Evolutionary conservation across 805 yeast genomes (phyloP).

Genomic region (Ascoidea asiatica): DNA sequence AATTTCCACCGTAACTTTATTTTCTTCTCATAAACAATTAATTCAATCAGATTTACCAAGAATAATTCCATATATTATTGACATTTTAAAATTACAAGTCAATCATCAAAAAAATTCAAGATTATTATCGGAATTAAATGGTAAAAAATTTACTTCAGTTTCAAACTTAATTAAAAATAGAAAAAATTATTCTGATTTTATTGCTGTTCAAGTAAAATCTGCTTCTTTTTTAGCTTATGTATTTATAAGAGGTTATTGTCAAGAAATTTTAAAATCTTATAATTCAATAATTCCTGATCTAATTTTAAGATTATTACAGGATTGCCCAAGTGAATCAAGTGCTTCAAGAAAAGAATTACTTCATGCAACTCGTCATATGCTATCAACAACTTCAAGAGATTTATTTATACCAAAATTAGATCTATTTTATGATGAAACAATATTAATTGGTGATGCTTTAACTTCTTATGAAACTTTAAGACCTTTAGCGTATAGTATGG

Average conservation of each 20-base stretch:
- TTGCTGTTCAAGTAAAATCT: conserved; percentile 89
- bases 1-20: conserved; percentile 85
- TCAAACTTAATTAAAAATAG: conserved; percentile 67
- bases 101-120: conserved; percentile 66
- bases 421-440: conserved; percentile 71
- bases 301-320: conserved; percentile 74
- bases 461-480: conserved; percentile 83
- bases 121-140: conserved; percentile 37
- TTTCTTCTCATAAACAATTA: conserved; percentile 72
- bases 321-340: conserved; percentile 88
- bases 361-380: conserved; percentile 90
- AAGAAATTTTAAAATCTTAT: conserved; percentile 41
- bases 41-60: conserved; percentile 57
- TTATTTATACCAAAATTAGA: conserved; percentile 80
- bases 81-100: conserved; percentile 63
- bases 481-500: conserved; percentile 88
- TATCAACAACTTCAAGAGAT: conserved; percentile 75
- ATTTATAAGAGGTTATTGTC: conserved; percentile 71
- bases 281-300: conserved; percentile 70
- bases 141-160: conserved; percentile 53
- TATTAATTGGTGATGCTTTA: conserved; percentile 83
- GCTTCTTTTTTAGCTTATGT: conserved; percentile 91
- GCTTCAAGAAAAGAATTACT: conserved; percentile 84
- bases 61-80: conserved; percentile 73
- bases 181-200: conserved; percentile 73